phyloP scores from a whole-genome alignment of 164 flowering plant species.

The Amborella trichopoda region DNA sequence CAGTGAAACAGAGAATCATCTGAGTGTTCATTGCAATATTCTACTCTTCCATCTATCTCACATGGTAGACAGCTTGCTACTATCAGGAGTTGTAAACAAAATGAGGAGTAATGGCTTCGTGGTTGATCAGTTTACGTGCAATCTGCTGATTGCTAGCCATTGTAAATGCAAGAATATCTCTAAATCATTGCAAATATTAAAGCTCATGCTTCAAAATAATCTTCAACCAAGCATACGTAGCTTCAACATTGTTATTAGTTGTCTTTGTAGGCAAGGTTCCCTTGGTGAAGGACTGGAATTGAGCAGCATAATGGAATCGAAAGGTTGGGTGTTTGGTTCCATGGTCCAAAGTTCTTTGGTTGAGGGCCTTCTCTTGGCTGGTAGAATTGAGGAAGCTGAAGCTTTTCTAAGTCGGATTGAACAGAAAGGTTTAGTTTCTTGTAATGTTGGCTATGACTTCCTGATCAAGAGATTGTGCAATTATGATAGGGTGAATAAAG shows the following conservation, averaged over 20 bases:
- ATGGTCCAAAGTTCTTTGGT: conserved; percentile 38
- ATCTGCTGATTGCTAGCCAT: conserved; percentile 57
- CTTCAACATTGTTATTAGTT: conserved; percentile 31
- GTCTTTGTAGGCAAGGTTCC: conserved; percentile 24
- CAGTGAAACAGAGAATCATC: conserved; percentile 12
- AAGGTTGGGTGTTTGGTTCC: conserved; percentile 50
- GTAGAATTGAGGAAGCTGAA: conserved; percentile 50
- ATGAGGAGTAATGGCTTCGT: conserved; percentile 25
- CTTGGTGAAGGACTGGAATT: conserved; percentile 36
- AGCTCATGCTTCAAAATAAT: conserved; percentile 45
- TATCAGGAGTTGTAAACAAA: conserved; percentile 26
- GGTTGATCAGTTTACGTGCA: conserved; percentile 44
- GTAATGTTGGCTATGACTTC: conserved; percentile 31
- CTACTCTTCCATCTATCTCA: conserved; percentile 42
- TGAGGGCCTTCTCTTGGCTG: conserved; percentile 32
- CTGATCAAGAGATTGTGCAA: conserved; percentile 40
- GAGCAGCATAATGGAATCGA: conserved; percentile 50
- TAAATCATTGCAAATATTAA: conserved; percentile 29
- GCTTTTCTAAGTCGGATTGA: conserved; percentile 29
- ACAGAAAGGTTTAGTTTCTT: conserved; percentile 29
- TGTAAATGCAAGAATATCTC: conserved; percentile 24
- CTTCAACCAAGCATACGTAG: conserved; percentile 51
- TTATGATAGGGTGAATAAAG: conserved; percentile 32
- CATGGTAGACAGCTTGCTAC: conserved; percentile 15
- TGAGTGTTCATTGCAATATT: conserved; percentile 35